phyloP scores from a whole-genome alignment of 2,329 filamentous ascomycete genomes.

The Gyromitra esculenta region DNA sequence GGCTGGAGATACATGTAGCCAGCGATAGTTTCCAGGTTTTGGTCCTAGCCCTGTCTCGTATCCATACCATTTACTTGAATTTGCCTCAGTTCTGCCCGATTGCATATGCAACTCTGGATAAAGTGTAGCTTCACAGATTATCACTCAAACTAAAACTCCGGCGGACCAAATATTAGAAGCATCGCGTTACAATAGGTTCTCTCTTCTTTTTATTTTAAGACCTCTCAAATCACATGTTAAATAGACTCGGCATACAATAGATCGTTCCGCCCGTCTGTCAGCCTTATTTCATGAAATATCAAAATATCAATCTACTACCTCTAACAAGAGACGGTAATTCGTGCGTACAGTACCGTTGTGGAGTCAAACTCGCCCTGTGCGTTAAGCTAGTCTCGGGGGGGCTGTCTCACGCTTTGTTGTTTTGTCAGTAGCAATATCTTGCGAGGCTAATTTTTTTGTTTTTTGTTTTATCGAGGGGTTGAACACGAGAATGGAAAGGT shows the following conservation, averaged over 20 bases:
- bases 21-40: too few relatives aligned
- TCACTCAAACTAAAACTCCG: background rate
- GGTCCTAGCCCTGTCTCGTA: too few relatives aligned
- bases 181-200: too few relatives aligned
- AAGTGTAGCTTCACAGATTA: slow-evolving; percentile 4
- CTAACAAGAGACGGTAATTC: background rate
- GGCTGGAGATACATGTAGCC: background rate
- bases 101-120: background rate
- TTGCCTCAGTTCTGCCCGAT: background rate
- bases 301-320: background rate
- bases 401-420: slow-evolving; percentile 30
- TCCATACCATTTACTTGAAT: background rate
- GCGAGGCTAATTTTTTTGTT: too few relatives aligned
- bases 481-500: background rate
- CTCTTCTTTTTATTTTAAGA: too few relatives aligned
- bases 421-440: background rate
- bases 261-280: too few relatives aligned
- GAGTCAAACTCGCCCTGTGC: slow-evolving; percentile 22
- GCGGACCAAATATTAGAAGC: too few relatives aligned
- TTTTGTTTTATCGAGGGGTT: background rate
- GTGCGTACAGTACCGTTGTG: slow-evolving; percentile 6
- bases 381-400: background rate
- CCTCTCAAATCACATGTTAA: too few relatives aligned
- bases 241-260: too few relatives aligned
- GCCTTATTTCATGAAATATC: too few relatives aligned